Conservation (phyloP, 2,329 filamentous ascomycete genomes). For the Pseudogymnoascus sp. region DNA sequence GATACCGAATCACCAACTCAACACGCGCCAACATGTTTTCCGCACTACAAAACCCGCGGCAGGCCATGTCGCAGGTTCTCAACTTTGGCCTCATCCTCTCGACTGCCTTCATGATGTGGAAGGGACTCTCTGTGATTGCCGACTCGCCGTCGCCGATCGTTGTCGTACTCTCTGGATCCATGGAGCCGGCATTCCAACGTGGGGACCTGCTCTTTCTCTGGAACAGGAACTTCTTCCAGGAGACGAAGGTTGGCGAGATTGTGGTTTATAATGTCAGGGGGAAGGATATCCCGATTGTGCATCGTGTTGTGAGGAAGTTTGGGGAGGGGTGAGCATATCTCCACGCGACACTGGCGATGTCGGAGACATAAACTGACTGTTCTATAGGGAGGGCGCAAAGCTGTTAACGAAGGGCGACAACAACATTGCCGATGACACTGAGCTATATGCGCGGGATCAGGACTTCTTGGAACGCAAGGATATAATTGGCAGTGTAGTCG, state of each 20-base stretch:
- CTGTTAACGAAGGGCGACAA: conserved; percentile 97
- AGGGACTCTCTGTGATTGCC: conserved; percentile 58
- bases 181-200: conserved; percentile 56
- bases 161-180: conserved; percentile 52
- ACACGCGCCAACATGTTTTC: conserved; percentile 41
- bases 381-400: conserved; percentile 47
- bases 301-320: conserved; percentile 75
- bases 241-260: conserved; percentile 63
- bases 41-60: conserved; percentile 53
- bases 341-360: neutral
- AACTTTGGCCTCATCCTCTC: conserved; percentile 68
- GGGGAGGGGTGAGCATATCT: conserved; percentile 43
- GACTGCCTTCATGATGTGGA: conserved; percentile 70
- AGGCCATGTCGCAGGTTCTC: conserved; percentile 58
- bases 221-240: conserved; percentile 45
- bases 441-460: conserved; percentile 79
- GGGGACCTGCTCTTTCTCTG: conserved; percentile 53
- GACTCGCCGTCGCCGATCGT: conserved; percentile 54
- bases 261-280: conserved; percentile 70
- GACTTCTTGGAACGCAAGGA: conserved; percentile 81
- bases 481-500: conserved; percentile 87
- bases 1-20: neutral
- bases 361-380: neutral
- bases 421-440: conserved; percentile 87
- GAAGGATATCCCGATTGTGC: conserved; percentile 97